Conservation (phyloP, 1,284 basidiomycete species). For the Tilletia caries region DNA sequence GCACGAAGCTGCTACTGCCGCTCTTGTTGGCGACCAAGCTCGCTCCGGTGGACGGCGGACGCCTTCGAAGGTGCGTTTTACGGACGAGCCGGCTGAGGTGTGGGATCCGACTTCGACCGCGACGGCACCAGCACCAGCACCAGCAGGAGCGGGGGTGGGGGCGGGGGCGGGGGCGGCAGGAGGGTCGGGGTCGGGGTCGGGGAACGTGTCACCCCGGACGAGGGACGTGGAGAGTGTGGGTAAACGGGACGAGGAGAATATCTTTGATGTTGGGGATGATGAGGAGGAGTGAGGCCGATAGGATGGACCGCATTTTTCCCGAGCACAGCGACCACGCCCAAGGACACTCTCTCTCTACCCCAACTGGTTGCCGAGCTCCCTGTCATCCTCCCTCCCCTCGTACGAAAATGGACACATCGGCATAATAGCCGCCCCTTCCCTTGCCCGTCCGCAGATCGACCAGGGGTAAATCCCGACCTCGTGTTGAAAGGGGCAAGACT, state of each 20-base stretch:
- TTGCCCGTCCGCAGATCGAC: too few species aligned
- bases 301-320: neutral
- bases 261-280: slow-evolving; percentile 60
- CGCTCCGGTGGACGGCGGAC: neutral
- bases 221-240: slow-evolving; percentile 32
- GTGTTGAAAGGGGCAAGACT: too few species aligned
- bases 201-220: too few species aligned
- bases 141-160: too few species aligned
- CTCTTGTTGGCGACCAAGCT: neutral
- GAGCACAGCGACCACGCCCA: neutral
- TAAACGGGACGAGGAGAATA: slow-evolving; percentile 39
- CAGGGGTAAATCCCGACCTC: too few species aligned
- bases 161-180: too few species aligned
- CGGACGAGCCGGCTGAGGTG: neutral
- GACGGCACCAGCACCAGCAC: too few species aligned
- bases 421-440: too few species aligned
- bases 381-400: too few species aligned
- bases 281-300: slow-evolving; percentile 15
- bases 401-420: too few species aligned
- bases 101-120: neutral
- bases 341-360: neutral
- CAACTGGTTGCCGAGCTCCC: too few species aligned
- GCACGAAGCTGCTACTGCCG: neutral
- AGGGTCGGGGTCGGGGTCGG: neutral
- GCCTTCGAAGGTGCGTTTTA: slow-evolving; percentile 6